Evolutionary conservation across 2,329 filamentous ascomycete genomes (phyloP), one percentile per base, ranked within the genome.

Genomic region (Cytospora chrysosperma): DNA sequence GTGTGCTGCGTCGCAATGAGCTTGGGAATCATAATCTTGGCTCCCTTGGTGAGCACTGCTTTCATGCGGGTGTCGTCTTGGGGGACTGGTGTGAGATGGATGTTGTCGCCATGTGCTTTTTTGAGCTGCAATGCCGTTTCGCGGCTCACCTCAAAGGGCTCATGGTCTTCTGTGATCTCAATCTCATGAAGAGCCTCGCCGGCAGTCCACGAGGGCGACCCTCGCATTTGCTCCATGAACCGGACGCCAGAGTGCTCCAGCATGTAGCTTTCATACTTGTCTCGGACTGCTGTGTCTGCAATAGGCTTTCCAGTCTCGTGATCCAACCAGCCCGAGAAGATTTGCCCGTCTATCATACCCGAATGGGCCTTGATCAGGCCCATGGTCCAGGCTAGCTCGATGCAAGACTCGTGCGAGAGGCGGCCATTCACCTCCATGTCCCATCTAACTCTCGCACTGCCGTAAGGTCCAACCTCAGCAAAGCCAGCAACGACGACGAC

Each of bases 331-430:
- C 87, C 87, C 67, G 85, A 85, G 75, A 89, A 89, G 69, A 82
- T 81, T 75, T 88, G 87, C 69, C 61, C 61, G 30, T 54, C 21
- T 10, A 24, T 24, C 24, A 4, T 2, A 15, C 57, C 64, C 8
- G 56, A 17, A 77, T 88, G 83, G 72, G 90, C 87, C 76, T 87
- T 88, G 75, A 90, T 89, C 56, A 90, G 79, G 66, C 88, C 87
- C 84, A 89, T 90, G 72, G 90, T 85, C 88, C 88, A 90, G 9
- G 88, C 88, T 84, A 90, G 88, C 72, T 91, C 88, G 53, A 90
- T 81, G 67, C 85, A 89, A 12, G 87, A 88, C 70, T 89, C 86
- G n/a, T 88, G 79, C 1, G 85, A 88, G 75, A 90, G 88, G 63
- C 87, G 79, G 69, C 87, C 88, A 65, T 85, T 82, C 13, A 85